Base-by-base conservation (phyloP, 2,329 filamentous ascomycete genomes). In the Plectosphaerella plurivora region DNA sequence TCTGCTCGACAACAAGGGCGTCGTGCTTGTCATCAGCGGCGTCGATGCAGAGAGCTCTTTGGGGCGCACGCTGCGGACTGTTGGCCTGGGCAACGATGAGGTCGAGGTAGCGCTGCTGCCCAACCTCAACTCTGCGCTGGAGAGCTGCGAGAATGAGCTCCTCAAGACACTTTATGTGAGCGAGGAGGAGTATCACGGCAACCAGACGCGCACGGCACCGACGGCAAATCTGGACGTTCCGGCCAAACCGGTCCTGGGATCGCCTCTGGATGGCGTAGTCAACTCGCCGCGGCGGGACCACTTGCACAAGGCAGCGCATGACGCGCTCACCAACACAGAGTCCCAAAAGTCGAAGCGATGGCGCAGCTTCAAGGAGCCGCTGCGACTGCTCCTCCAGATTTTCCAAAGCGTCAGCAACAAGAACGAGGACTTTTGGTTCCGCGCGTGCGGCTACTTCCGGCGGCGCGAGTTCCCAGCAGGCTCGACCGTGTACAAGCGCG, bases 351-450 rank as follows among this genome's bases (percentile, higher is more conserved):
- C 81, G 18, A 77, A 81, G 2, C 88, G 85, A 63, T 97, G 92
- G 88, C 85, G 88, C 62, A 84, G 85, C 60, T 95, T 97, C 68
- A 89, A 89, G 59, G 91, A 97, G 65, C 94, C 94, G 0, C 81
- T 97, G 8, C 88, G 90, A 2, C 83, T 99, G 46, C 90, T 99
- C 68, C 79, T 99, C 22, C 93, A 97, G 66, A 90, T 94, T n/a
- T 97, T 99, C 72, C 88, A 94, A 64, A 89, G 91, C 45, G 75
- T 97, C 12, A 95, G 89, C 49, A 76, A 84, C 50, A 85, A 89
- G 67, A 94, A 93, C 63, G 91, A 96, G 68, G 92, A 97, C 68
- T 97, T 97, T 66, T 99, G 94, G 94, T 93, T 92, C 69, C 83
- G 83, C 2, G 86, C 86, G 0, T 83, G 83, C 5, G 75, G 81